phyloP scores from a whole-genome alignment of 1,284 basidiomycete genomes.

The Hypsizygus ulmarius region DNA sequence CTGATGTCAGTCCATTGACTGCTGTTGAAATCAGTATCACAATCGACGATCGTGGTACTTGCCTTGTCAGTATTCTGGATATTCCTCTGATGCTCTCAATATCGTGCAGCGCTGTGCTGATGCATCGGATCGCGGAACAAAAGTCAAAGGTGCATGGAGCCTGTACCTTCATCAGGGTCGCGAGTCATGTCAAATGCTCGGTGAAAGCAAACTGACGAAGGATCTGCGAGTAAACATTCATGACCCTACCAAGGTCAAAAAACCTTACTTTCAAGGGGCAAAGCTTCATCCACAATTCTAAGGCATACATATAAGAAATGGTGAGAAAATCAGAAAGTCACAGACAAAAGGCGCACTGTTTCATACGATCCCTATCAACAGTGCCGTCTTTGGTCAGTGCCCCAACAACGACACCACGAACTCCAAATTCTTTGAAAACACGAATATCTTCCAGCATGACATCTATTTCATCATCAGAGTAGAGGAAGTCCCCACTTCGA shows the following conservation, averaged over 20 bases:
- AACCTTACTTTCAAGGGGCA: slow-evolving; percentile 58
- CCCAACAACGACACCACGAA: slow-evolving; percentile 72
- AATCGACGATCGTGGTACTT: slow-evolving; percentile 4
- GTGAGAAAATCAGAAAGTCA: background rate
- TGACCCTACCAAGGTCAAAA: background rate
- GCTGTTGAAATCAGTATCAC: background rate
- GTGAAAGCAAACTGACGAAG: slow-evolving; percentile 70
- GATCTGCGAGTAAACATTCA: background rate
- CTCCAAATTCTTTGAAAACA: slow-evolving; percentile 53
- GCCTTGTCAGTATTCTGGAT: slow-evolving; percentile 77
- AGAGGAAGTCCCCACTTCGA: slow-evolving; percentile 74
- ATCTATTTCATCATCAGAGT: slow-evolving; percentile 58
- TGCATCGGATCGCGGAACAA: background rate
- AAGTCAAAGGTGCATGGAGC: slow-evolving; percentile 1
- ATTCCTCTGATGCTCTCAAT: slow-evolving; percentile 59
- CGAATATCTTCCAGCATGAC: slow-evolving; percentile 74
- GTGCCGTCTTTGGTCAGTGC: slow-evolving; percentile 56
- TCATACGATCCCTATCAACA: slow-evolving; percentile 56
- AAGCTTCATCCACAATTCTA: slow-evolving; percentile 59
- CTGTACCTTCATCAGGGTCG: slow-evolving; percentile 51
- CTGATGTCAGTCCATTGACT: slow-evolving; percentile 4
- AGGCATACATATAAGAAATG: background rate
- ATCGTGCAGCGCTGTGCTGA: slow-evolving; percentile 47
- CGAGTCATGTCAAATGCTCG: slow-evolving; percentile 77
- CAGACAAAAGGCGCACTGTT: slow-evolving; percentile 34